Percentiles rank a stretch among this genome's conserved stretches.
Conservation (phyloP, 2,329 filamentous ascomycete species). For the Fusarium burgessii region DNA sequence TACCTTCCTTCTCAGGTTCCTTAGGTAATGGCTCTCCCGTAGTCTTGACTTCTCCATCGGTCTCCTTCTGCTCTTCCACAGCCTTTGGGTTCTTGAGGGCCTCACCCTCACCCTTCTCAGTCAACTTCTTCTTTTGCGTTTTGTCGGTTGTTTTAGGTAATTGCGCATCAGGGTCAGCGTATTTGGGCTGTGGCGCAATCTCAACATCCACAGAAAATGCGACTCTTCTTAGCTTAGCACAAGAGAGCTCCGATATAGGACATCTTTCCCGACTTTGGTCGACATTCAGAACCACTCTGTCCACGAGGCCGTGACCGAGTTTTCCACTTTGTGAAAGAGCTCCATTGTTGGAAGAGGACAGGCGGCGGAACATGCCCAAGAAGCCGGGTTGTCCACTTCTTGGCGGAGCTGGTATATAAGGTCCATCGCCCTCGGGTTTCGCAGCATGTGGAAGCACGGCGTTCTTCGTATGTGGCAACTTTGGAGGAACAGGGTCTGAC, state of each 20-base stretch:
- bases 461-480: constrained; percentile 64
- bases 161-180: constrained; percentile 69
- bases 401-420: constrained; percentile 81
- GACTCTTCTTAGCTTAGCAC: constrained; percentile 84
- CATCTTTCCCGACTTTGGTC: constrained; percentile 84
- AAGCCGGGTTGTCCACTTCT: constrained; percentile 77
- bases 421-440: constrained; percentile 69
- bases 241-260: constrained; percentile 80
- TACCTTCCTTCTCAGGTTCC: constrained; percentile 55
- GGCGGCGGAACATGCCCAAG: constrained; percentile 82
- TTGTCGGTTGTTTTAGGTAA: constrained; percentile 58
- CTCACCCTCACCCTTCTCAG: constrained; percentile 79
- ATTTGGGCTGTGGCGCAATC: constrained; percentile 88
- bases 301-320: constrained; percentile 75
- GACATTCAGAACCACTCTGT: constrained; percentile 85
- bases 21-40: constrained; percentile 56
- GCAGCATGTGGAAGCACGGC: constrained; percentile 69
- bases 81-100: constrained; percentile 76
- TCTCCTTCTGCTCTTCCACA: constrained; percentile 63
- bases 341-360: constrained; percentile 75
- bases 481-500: constrained; percentile 61
- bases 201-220: constrained; percentile 98
- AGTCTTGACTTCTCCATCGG: constrained; percentile 54
- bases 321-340: constrained; percentile 44
- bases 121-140: constrained; percentile 70